A percentile compares a stretch with the other conserved stretches of the same genome.
Conservation (phyloP, 345 rosid species). For the Mallotus nudiflorus region DNA sequence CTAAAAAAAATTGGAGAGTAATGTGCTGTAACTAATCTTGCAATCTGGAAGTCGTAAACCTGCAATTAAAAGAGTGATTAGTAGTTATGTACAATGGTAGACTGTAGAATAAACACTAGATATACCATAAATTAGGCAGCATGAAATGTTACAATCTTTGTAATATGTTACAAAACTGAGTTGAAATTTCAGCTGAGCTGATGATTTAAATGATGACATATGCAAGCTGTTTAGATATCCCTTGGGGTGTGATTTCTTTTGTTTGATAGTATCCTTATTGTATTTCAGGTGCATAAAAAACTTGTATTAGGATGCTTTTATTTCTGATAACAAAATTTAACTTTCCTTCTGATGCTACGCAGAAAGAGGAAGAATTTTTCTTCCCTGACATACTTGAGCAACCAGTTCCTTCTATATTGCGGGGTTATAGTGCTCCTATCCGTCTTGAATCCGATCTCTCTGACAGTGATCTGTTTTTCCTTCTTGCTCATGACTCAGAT, state of each 20-base stretch:
- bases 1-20: neutral
- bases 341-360: slow-evolving; percentile 34
- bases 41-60: neutral
- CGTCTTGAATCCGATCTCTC: slow-evolving; percentile 88
- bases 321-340: slow-evolving; percentile 1
- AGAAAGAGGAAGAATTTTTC: slow-evolving; percentile 95
- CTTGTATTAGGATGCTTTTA: too few relatives aligned
- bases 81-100: neutral
- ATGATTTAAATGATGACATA: neutral
- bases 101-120: neutral
- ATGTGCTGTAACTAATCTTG: neutral
- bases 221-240: neutral
- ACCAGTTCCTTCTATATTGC: slow-evolving; percentile 85
- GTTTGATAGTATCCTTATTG: too few relatives aligned
- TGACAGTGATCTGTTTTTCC: slow-evolving; percentile 79
- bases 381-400: slow-evolving; percentile 69
- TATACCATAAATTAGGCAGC: neutral
- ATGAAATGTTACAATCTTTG: neutral
- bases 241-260: neutral
- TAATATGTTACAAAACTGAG: neutral
- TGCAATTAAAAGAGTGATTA: neutral
- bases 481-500: slow-evolving; percentile 90
- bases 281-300: too few relatives aligned
- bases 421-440: slow-evolving; percentile 92
- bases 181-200: neutral